Conservation (phyloP, 108 stramenopile genomes). For the Nannochloropsis gaditana region DNA sequence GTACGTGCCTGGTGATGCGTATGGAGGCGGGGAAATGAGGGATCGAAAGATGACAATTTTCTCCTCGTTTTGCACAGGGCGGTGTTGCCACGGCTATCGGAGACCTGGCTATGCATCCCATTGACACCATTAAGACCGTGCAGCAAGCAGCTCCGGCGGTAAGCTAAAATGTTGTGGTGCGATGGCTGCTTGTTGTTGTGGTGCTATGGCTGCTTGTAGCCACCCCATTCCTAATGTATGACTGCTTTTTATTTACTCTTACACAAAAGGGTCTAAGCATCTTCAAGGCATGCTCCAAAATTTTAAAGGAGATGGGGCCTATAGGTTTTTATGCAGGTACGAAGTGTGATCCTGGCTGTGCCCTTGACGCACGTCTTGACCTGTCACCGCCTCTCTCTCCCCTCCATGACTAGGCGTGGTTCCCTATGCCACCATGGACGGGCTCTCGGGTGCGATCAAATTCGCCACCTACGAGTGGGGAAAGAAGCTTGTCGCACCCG, state of each 20-base stretch:
- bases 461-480: conserved; percentile 54
- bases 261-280: conserved; percentile 21
- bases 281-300: background rate
- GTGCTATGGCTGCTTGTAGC: background rate
- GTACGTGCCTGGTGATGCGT: background rate
- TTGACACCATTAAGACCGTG: conserved; percentile 36
- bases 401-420: conserved; percentile 44
- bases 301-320: background rate
- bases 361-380: conserved; percentile 22
- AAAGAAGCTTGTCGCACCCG: conserved; percentile 23
- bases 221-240: background rate
- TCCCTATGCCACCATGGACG: conserved; percentile 50
- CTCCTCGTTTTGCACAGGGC: background rate
- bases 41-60: background rate
- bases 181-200: background rate
- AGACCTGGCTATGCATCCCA: conserved; percentile 33
- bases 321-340: conserved; percentile 1
- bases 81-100: conserved; percentile 30
- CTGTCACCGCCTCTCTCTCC: background rate
- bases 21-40: background rate
- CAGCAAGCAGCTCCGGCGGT: conserved; percentile 25
- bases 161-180: background rate
- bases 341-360: conserved; percentile 23
- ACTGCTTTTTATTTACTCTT: background rate
- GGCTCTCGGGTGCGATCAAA: conserved; percentile 54